A percentile compares a stretch with the other conserved stretches of the same genome.
These are phyloP conservation scores for Zymoseptoria passerinii DNA, from an alignment of 2,329 filamentous ascomycete species.

Conservation along the genomic window DNA sequence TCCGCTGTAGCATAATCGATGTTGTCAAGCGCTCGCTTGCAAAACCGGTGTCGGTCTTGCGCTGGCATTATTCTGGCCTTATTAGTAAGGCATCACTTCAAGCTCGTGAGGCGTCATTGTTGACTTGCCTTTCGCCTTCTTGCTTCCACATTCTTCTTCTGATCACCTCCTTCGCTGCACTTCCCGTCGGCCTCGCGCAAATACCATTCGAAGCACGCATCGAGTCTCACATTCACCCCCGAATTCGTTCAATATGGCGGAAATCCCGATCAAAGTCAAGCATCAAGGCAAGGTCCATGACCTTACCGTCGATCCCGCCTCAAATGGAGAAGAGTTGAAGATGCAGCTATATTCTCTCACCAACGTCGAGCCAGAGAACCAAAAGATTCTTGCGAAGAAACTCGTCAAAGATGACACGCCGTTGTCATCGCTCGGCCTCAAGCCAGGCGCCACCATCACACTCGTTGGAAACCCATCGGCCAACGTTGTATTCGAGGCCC, in stretches of 20 bases:
- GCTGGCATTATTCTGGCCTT: too few species aligned
- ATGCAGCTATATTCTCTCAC: constrained; percentile 92
- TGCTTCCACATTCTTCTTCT: not conserved
- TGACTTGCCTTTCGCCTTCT: not conserved
- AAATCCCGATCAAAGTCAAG: constrained; percentile 62
- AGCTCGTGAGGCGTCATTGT: not conserved
- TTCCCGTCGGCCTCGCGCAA: too few species aligned
- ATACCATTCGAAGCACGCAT: not conserved
- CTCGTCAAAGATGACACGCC: constrained; percentile 93
- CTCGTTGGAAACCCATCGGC: constrained; percentile 88
- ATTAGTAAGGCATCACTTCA: not conserved
- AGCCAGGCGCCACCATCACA: constrained; percentile 80
- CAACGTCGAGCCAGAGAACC: constrained; percentile 88
- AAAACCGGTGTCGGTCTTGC: too few species aligned
- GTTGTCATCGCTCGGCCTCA: constrained; percentile 74
- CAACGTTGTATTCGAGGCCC: constrained; percentile 53
- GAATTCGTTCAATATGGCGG: constrained; percentile 20
- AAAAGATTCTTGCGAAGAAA: constrained; percentile 91
- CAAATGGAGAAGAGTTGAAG: constrained; percentile 88
- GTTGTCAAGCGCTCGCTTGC: not conserved
- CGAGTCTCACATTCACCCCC: not conserved
- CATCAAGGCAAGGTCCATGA: constrained; percentile 94
- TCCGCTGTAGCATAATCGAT: not conserved
- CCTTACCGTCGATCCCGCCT: constrained; percentile 76
- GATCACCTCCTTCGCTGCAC: not conserved